Evolutionary conservation across 768 basidiomycete genomes (phyloP), one percentile per base, ranked within the genome.

Genomic region (Vararia minispora): DNA sequence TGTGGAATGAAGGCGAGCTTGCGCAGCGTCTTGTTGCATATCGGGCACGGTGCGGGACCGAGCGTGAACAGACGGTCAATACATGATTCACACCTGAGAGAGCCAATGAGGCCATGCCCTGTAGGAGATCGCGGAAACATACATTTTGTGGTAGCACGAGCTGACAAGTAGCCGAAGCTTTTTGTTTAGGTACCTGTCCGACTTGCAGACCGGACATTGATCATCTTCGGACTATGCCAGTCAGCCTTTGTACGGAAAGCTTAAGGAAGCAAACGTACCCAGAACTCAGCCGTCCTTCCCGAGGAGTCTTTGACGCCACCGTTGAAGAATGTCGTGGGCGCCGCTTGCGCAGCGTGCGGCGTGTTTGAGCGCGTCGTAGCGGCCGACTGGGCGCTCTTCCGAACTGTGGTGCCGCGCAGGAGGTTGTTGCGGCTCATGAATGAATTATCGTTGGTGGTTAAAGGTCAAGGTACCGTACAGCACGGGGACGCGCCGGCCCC

Each of bases 51-150:
- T 2, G 90, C 91, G 2, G 95, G 92, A 2, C 94, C 92, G 4
- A 97, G 73, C 1, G 91, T 94, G 60, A 94, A 99, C 28, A 97
- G 59, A 6, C 92, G 77, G 59, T 98, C 95, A 52, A 99, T 95
- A 58, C 95, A 99, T 1, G 88, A 89, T 65, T 98, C 94, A 63
- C 95, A 98, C 88, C 91, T 94, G n/a, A n/a, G n/a, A n/a, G n/a
- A n/a, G n/a, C n/a, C n/a, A n/a, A n/a, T n/a, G n/a, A n/a, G n/a
- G n/a, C n/a, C n/a, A n/a, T n/a, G n/a, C n/a, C n/a, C n/a, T n/a
- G n/a, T n/a, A n/a, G n/a, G n/a, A n/a, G n/a, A n/a, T n/a, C n/a
- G n/a, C n/a, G n/a, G 41, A 32, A 36, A 46, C 66, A 44, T 47
- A 91, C 95, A 98, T 94, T 71, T 95, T 95, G 62, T 99, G 95